phyloP scores from a whole-genome alignment of 2,329 filamentous ascomycete genomes.

The Colletotrichum sidae region DNA sequence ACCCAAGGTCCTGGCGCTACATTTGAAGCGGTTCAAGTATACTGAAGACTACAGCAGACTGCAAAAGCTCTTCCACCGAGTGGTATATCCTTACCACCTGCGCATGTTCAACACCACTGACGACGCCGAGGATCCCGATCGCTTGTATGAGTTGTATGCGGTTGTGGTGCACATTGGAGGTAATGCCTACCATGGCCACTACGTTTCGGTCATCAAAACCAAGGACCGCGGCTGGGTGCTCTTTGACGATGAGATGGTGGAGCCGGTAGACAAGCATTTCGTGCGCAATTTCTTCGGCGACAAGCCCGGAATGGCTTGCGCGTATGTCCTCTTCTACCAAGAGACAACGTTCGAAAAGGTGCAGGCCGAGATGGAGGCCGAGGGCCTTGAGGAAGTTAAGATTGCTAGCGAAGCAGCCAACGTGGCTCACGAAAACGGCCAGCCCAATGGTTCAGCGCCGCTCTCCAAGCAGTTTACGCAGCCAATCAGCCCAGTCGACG shows the following conservation, averaged over 20 bases:
- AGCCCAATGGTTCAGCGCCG: conserved; percentile 56
- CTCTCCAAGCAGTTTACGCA: conserved; percentile 64
- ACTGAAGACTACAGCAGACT: conserved; percentile 93
- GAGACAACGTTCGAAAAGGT: conserved; percentile 81
- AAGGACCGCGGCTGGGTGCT: conserved; percentile 95
- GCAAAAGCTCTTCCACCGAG: conserved; percentile 96
- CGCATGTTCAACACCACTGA: conserved; percentile 98
- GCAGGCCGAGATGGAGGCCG: conserved; percentile 83
- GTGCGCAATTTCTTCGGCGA: conserved; percentile 98
- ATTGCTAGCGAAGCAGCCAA: conserved; percentile 68
- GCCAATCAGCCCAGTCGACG: conserved; percentile 57
- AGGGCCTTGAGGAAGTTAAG: conserved; percentile 74
- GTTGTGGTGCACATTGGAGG: conserved; percentile 98
- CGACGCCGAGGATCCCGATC: conserved; percentile 91
- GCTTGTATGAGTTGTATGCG: conserved; percentile 95
- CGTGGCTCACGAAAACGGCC: conserved; percentile 61
- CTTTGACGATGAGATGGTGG: conserved; percentile 98
- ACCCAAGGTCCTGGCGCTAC: conserved; percentile 90
- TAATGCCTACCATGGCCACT: conserved; percentile 97
- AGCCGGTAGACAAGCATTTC: conserved; percentile 96
- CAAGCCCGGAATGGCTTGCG: conserved; percentile 88
- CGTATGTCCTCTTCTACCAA: conserved; percentile 98
- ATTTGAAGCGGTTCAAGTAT: conserved; percentile 98
- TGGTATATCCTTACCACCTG: conserved; percentile 96
- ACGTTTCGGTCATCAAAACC: conserved; percentile 97